Percentiles rank a stretch among this genome's conserved stretches.
Conservation (phyloP, 441 rosid genomes). For the Geranium incanum region DNA sequence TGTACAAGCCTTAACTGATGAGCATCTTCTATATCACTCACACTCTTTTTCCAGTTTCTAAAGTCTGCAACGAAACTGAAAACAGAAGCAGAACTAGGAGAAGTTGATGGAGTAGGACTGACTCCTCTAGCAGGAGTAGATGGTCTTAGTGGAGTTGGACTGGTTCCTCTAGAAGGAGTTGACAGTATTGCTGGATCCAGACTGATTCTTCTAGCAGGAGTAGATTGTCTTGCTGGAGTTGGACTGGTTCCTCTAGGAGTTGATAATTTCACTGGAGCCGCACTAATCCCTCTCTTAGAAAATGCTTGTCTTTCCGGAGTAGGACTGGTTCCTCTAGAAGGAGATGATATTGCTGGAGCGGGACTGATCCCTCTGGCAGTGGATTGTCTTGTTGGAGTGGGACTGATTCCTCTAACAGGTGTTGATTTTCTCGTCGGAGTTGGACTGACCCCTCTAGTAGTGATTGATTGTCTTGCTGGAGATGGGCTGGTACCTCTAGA, state of each 20-base stretch:
- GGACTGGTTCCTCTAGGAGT: too few species aligned
- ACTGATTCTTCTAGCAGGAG: not conserved
- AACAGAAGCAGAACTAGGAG: slow-evolving; percentile 49
- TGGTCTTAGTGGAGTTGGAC: slow-evolving; percentile 21
- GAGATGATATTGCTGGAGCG: slow-evolving; percentile 34
- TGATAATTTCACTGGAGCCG: too few species aligned
- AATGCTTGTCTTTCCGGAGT: too few species aligned
- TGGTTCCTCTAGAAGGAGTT: slow-evolving; percentile 65
- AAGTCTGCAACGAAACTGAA: slow-evolving; percentile 79
- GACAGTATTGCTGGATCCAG: slow-evolving; percentile 42
- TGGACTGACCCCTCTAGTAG: slow-evolving; percentile 65
- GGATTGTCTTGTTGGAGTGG: slow-evolving; percentile 45
- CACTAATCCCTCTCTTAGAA: too few species aligned
- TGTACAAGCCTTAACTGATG: slow-evolving; percentile 75
- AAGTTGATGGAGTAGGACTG: not conserved
- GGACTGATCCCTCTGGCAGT: slow-evolving; percentile 69
- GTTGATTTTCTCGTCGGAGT: slow-evolving; percentile 40
- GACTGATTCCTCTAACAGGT: slow-evolving; percentile 40
- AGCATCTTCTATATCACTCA: slow-evolving; percentile 69
- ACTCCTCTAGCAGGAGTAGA: not conserved
- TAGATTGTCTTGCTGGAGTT: not conserved
- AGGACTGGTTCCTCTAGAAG: slow-evolving; percentile 38
- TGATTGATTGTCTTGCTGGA: slow-evolving; percentile 54
- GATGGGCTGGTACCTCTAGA: slow-evolving; percentile 38
- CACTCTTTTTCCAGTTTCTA: slow-evolving; percentile 61